Conservation (phyloP, 2,329 filamentous ascomycete genomes). For the Botrytis fabae region DNA sequence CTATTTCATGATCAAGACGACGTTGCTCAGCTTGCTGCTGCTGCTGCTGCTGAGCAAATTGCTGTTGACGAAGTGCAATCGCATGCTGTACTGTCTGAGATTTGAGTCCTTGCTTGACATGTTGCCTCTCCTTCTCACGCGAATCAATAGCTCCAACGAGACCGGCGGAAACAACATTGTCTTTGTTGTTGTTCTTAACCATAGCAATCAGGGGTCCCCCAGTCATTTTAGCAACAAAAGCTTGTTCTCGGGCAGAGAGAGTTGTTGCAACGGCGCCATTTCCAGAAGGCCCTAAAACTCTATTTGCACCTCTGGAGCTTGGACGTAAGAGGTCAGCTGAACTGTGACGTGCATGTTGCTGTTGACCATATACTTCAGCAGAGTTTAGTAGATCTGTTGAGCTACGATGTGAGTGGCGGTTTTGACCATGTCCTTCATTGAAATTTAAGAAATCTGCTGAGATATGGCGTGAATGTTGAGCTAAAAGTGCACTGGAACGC, state of each 20-base stretch:
- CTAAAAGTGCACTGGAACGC: slow-evolving; percentile 46
- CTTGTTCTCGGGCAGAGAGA: slow-evolving; percentile 84
- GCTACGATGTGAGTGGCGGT: slow-evolving; percentile 2
- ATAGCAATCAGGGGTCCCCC: slow-evolving; percentile 71
- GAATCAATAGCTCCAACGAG: slow-evolving; percentile 78
- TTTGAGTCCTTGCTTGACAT: slow-evolving; percentile 67
- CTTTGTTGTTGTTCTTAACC: slow-evolving; percentile 46
- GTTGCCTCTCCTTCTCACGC: slow-evolving; percentile 74
- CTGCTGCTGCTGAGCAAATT: slow-evolving; percentile 39
- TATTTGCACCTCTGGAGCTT: slow-evolving; percentile 58
- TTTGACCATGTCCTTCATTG: slow-evolving; percentile 40
- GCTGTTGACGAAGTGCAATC: slow-evolving; percentile 67
- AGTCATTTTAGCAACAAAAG: slow-evolving; percentile 81
- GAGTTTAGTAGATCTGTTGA: slow-evolving; percentile 37
- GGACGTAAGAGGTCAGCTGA: slow-evolving; percentile 54
- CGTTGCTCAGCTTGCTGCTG: slow-evolving; percentile 21
- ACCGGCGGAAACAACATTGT: slow-evolving; percentile 54
- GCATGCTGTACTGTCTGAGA: slow-evolving; percentile 72
- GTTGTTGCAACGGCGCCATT: slow-evolving; percentile 54
- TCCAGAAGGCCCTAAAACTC: slow-evolving; percentile 35
- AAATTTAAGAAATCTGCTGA: slow-evolving; percentile 37
- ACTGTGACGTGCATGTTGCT: slow-evolving; percentile 48
- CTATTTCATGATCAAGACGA: too few species aligned
- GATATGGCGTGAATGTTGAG: slow-evolving; percentile 42
- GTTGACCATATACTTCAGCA: slow-evolving; percentile 40